Percentiles rank a stretch among this genome's conserved stretches.
Evolutionary conservation across 1,284 basidiomycete species (phyloP).

Genomic region (Tilletia setariae): DNA sequence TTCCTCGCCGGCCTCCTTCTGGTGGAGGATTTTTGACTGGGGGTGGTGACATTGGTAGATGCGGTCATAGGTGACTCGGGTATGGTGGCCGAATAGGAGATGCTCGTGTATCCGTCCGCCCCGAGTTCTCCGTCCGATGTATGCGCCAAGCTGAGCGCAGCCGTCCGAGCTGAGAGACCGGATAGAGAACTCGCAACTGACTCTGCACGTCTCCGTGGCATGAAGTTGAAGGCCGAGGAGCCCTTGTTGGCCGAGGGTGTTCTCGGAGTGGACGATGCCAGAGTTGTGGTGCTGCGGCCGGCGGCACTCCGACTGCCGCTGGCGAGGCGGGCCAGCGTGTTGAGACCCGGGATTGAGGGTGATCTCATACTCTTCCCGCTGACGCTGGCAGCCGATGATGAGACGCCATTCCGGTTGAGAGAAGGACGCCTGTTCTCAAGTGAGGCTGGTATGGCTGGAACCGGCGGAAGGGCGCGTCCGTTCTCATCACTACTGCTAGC

Average conservation of each 20-base stretch:
- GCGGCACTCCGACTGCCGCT: too few relatives aligned
- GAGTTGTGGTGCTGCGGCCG: too few relatives aligned
- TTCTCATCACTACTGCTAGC: not conserved
- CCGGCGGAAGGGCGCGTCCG: not conserved
- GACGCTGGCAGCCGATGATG: too few relatives aligned
- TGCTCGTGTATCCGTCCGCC: not conserved
- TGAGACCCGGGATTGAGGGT: too few relatives aligned
- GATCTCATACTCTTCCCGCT: too few relatives aligned
- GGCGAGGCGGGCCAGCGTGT: too few relatives aligned
- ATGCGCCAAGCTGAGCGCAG: constrained; percentile 1
- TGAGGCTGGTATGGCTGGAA: too few relatives aligned
- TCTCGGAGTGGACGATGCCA: too few relatives aligned
- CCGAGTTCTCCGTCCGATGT: constrained; percentile 14
- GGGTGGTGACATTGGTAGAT: not conserved
- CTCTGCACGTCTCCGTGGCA: not conserved
- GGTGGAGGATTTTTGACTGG: not conserved
- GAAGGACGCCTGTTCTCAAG: too few relatives aligned
- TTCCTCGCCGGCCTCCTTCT: not conserved
- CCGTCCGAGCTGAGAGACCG: constrained; percentile 1
- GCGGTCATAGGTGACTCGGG: not conserved
- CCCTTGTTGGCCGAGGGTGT: too few relatives aligned
- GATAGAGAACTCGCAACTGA: constrained; percentile 8
- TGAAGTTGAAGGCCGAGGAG: not conserved
- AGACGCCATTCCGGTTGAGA: too few relatives aligned
- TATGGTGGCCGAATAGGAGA: not conserved